Evolutionary conservation across 2,329 filamentous ascomycete species (phyloP), one percentile per base, ranked within the genome.

Genomic region (Pyrenophora tritici-repentis): DNA sequence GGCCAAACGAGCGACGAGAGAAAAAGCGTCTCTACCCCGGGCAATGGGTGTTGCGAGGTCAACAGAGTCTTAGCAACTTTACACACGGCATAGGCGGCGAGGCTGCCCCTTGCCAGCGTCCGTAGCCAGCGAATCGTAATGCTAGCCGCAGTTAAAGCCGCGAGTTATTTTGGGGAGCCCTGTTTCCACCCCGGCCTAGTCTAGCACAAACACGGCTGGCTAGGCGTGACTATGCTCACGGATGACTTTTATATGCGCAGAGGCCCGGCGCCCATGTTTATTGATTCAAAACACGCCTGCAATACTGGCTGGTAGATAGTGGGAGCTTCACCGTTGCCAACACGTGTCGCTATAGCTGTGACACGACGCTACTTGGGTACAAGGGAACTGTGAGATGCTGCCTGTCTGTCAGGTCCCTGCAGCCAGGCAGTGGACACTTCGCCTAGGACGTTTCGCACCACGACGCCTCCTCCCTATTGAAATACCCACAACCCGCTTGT

Each of bases 31-130:
- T 36, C 36, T 6, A 48, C 47, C 37, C 42, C 42, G 43, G 44
- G 47, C 47, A 43, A 34, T 41, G 22, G 42, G 49, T 62, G 66
- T 70, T 68, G 65, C 59, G 61, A 61, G 56, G 58, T 56, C 57
- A 64, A 66, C 61, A 39, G 46, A 35, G 44, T 42, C 39, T 42
- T 50, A 32, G 49, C 26, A 29, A 3, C 26, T 29, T 29, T 29
- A 46, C 41, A 32, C 49, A 55, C 40, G 52, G 52, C 39, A 14
- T 44, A 47, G 57, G 32, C 43, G 49, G 49, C 51, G 50, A 46
- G 38, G 40, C 38, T 13, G 22, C 51, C 54, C 55, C 47, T 55
- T 46, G 48, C 48, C 47, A 51, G 18, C 20, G 38, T 14, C 31
- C 17, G 35, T 17, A 31, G 43, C 44, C 47, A 34, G 47, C 52